Conservation (phyloP, 2,329 filamentous ascomycete species). For the Parastagonospora avenae region DNA sequence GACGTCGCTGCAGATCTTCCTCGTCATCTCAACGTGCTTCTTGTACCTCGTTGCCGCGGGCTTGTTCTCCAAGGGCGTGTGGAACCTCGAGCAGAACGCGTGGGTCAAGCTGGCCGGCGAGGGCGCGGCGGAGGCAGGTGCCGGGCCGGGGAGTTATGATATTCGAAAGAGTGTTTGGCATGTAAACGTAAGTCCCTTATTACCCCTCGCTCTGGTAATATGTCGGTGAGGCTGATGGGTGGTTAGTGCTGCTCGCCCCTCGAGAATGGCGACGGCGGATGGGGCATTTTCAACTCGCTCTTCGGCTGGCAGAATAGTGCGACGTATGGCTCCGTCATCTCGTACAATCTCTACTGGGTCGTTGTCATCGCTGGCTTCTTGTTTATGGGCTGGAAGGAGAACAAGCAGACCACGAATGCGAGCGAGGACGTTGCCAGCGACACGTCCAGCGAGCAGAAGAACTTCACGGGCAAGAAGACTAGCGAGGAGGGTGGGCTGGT, state of each 20-base stretch:
- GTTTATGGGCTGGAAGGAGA: slow-evolving; percentile 70
- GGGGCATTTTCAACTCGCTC: slow-evolving; percentile 86
- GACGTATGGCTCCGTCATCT: slow-evolving; percentile 83
- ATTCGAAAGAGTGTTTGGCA: slow-evolving; percentile 82
- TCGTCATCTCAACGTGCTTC: slow-evolving; percentile 81
- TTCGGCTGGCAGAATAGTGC: slow-evolving; percentile 89
- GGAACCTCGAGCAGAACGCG: slow-evolving; percentile 71
- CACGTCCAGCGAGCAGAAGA: slow-evolving; percentile 19
- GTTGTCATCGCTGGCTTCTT: slow-evolving; percentile 69
- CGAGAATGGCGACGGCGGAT: slow-evolving; percentile 74
- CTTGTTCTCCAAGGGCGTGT: slow-evolving; percentile 77
- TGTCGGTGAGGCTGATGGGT: slow-evolving; percentile 3
- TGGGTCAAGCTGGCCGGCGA: slow-evolving; percentile 71
- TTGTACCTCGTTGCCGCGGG: slow-evolving; percentile 84
- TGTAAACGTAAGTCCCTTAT: slow-evolving; percentile 66
- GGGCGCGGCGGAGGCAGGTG: slow-evolving; percentile 65
- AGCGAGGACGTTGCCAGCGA: slow-evolving; percentile 14
- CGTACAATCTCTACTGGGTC: slow-evolving; percentile 89
- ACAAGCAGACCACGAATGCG: slow-evolving; percentile 30
- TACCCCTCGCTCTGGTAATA: background rate
- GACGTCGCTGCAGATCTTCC: slow-evolving; percentile 74
- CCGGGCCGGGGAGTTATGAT: slow-evolving; percentile 78
- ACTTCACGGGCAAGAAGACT: slow-evolving; percentile 20
- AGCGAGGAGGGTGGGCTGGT: slow-evolving; percentile 16
- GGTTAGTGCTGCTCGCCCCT: slow-evolving; percentile 75